Base-by-base conservation (phyloP, 2,329 filamentous ascomycete species). In the Lasiodiplodia hormozganensis region DNA sequence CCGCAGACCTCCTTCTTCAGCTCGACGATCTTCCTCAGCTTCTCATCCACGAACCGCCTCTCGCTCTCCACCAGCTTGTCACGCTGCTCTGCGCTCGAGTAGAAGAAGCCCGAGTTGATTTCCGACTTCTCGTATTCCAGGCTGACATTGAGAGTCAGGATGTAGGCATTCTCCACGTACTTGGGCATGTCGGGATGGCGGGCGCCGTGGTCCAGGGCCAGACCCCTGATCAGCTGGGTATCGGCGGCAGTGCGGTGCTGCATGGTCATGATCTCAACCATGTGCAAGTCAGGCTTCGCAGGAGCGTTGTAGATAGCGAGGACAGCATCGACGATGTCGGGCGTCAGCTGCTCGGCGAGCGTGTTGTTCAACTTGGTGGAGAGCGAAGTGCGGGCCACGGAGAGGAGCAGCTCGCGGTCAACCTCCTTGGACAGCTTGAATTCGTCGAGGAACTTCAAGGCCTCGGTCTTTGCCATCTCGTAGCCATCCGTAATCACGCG, bases 201-300 rank as follows among this genome's bases (percentile, higher is more conserved):
- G 14, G 96, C 94, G 73, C 96, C 96, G 81, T 99, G 96, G 77
- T 99, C 96, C 70, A 99, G 85, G 11, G 93, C 96, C 69, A 99
- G 86, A 70, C 96, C 96, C 72, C 92, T 90, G 80, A 99, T 97
- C 69, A 99, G 89, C 81, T 97, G 94, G 68, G 96, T 99, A 81
- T 99, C 96, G 38, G 96, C 93, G 69, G 95, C 94, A 65, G 93
- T 94, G 74, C 95, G 92, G 85, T 99, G 96, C 84, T 99, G 96
- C 95, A 99, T 98, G 81, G 97, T 98, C 96, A 99, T 99, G 76
- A 99, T 98, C 83, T 99, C 96, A 73, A 99, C 88, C 96, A 99
- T 99, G 85, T 98, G 95, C 77, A 99, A 83, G 82, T 99, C 96
- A 68, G 96, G 96, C 85, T 98, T 98, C 71, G 89, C 89, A 31